phyloP scores from a whole-genome alignment of 345 rosid genomes.

The Populus ilicifolia region DNA sequence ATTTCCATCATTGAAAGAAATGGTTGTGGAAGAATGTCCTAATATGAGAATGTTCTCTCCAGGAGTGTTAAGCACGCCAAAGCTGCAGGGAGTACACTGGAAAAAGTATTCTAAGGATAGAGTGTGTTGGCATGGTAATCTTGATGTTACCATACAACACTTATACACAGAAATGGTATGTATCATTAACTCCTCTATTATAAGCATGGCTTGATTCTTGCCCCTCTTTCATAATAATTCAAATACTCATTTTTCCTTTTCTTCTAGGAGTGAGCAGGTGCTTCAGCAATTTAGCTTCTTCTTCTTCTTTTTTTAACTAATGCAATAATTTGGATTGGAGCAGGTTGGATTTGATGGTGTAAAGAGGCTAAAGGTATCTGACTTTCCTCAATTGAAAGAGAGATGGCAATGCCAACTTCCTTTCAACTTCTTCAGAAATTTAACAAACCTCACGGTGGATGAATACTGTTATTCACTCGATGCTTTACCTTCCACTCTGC shows the following conservation, averaged over 20 bases:
- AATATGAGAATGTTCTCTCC: conserved; percentile 11
- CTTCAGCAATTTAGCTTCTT: neutral
- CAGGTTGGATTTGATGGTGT: neutral
- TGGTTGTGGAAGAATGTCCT: conserved; percentile 12
- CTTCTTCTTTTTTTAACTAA: neutral
- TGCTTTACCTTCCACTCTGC: conserved; percentile 6
- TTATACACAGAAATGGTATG: conserved; percentile 5
- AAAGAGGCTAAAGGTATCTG: neutral
- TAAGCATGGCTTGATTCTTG: neutral
- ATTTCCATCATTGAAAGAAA: conserved; percentile 13
- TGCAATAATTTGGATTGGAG: neutral
- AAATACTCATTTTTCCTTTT: neutral
- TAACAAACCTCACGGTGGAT: neutral
- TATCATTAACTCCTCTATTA: too few relatives aligned
- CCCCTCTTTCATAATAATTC: neutral
- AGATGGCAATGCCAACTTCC: conserved; percentile 2
- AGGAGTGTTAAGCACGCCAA: conserved; percentile 22
- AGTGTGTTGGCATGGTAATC: conserved; percentile 6
- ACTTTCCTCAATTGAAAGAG: neutral
- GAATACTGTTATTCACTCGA: neutral
- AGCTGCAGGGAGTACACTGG: neutral
- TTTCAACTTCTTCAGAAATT: neutral
- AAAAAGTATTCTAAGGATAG: neutral
- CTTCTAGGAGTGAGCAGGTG: neutral
- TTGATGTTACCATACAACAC: conserved; percentile 6